These are phyloP conservation scores for Globisporangium polare DNA, from an alignment of 352 stramenopile genomes.

Conservation along the genomic window DNA sequence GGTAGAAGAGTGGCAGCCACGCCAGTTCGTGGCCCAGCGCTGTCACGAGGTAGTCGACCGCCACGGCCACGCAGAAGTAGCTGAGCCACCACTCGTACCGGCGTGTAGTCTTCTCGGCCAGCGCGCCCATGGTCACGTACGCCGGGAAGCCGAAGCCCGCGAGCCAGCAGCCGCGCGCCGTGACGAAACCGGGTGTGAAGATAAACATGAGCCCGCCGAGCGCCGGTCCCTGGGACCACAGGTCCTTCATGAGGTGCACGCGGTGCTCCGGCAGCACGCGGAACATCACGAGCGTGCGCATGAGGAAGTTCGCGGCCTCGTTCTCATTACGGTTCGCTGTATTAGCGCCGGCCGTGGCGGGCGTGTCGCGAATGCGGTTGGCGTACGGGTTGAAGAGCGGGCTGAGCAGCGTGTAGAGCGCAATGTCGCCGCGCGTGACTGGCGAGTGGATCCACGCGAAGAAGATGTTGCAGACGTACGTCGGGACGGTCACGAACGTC, in stretches of 20 bases:
- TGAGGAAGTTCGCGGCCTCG: constrained; percentile 55
- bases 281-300: constrained; percentile 63
- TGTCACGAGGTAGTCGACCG: constrained; percentile 66
- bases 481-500: constrained; percentile 44
- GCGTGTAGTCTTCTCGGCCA: constrained; percentile 69
- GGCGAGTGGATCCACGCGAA: constrained; percentile 82
- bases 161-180: constrained; percentile 60
- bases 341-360: constrained; percentile 12
- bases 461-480: constrained; percentile 63
- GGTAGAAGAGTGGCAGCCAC: constrained; percentile 86
- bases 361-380: constrained; percentile 50
- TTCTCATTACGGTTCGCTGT: constrained; percentile 18
- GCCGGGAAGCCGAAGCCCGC: constrained; percentile 83
- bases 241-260: constrained; percentile 64
- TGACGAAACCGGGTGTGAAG: constrained; percentile 83
- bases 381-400: constrained; percentile 72
- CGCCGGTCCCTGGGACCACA: constrained; percentile 77
- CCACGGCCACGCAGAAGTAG: constrained; percentile 75
- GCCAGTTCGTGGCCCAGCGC: constrained; percentile 45
- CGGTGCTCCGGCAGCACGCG: constrained; percentile 62
- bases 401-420: constrained; percentile 64
- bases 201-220: constrained; percentile 79
- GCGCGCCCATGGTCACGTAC: constrained; percentile 73
- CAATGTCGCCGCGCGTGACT: constrained; percentile 63
- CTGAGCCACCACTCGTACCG: constrained; percentile 87